Base-by-base conservation (phyloP, 352 stramenopile genomes). In the Phytophthora ohioensis region DNA sequence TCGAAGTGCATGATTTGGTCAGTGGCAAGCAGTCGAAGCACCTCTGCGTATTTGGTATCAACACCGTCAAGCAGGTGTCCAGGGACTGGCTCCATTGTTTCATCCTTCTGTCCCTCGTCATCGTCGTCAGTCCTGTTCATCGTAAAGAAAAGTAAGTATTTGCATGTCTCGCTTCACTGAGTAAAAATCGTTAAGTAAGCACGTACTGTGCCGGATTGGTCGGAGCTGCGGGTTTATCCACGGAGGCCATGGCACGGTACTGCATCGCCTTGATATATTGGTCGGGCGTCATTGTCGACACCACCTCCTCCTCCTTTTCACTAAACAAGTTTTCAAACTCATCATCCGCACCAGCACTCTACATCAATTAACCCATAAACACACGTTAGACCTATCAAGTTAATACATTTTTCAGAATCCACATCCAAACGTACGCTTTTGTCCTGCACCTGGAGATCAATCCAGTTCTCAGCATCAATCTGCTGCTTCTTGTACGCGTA, bases 321-420 rank as follows among this genome's bases (percentile, higher is more conserved):
- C 88, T 94, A 63, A 95, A 94, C 45, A 95, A 52, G 57, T 87
- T 89, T 61, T 95, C 88, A 56, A 95, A 95, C 67, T 92, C 88
- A 32, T 90, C 80, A 11, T 90, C 82, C 21, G 79, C 80, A 7
- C 71, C 76, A 49, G 61, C 58, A 27, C 66, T 81, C 74, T 81
- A 52, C 35, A 64, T 38, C 15, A 15, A 62, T 34, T 41, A 57
- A 42, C 10, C 17, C 13, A 54, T 21, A 13, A 35, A 32, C 9
- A 58, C 31, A 11, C 17, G 35, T 47, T 34, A 48, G 52, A 56
- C 2, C 48, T 17, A 32, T 46, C 35, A 57, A 32, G 11, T 43
- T 12, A 61, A 21, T 17, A 70, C 21, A 49, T 34, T 31, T 13
- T 55, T 69, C 49, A 52, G 39, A 15, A 6, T 47, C n/a, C 49